Evolutionary conservation across 352 stramenopile species (phyloP).

Genomic region (Globisporangium nunn): DNA sequence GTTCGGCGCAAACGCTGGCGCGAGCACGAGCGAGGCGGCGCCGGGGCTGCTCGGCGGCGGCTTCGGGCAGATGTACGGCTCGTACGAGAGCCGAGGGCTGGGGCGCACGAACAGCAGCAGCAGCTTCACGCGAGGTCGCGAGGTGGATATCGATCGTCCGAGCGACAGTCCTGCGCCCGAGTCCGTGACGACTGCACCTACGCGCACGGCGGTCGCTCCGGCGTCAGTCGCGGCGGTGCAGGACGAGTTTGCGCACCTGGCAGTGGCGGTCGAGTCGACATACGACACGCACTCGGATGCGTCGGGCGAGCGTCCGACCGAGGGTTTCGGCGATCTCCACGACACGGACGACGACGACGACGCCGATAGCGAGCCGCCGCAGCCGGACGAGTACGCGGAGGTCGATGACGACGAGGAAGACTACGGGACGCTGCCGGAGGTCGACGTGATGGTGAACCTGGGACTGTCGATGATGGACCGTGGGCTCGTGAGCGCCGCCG

Average conservation of each 20-base stretch:
- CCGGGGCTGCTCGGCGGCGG: constrained; percentile 14
- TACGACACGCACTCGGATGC: constrained; percentile 45
- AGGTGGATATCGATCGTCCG: constrained; percentile 30
- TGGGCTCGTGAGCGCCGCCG: constrained; percentile 60
- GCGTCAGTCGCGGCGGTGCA: constrained; percentile 26
- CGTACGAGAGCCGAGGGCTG: constrained; percentile 24
- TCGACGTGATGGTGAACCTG: constrained; percentile 77
- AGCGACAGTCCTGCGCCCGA: constrained; percentile 4
- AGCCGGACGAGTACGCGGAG: constrained; percentile 43
- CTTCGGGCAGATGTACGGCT: constrained; percentile 31
- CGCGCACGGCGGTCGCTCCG: constrained; percentile 3
- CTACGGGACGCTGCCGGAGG: constrained; percentile 62
- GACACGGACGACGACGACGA: constrained; percentile 48
- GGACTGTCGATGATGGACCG: constrained; percentile 81
- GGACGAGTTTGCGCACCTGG: constrained; percentile 38
- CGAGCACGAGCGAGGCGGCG: constrained; percentile 14
- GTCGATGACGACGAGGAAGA: constrained; percentile 62
- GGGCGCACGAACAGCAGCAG: constrained; percentile 21
- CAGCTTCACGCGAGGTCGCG: constrained; percentile 29
- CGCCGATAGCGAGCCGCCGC: constrained; percentile 38
- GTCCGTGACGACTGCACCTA: not conserved
- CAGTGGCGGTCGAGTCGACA: constrained; percentile 35
- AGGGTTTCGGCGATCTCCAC: constrained; percentile 24
- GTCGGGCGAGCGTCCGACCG: constrained; percentile 19
- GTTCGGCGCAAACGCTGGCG: constrained; percentile 16